A percentile compares a stretch with the other conserved stretches of the same genome.
These are phyloP conservation scores for Papiliotrema flavescens DNA, from an alignment of 1,284 basidiomycete species.

Conservation along the genomic window DNA sequence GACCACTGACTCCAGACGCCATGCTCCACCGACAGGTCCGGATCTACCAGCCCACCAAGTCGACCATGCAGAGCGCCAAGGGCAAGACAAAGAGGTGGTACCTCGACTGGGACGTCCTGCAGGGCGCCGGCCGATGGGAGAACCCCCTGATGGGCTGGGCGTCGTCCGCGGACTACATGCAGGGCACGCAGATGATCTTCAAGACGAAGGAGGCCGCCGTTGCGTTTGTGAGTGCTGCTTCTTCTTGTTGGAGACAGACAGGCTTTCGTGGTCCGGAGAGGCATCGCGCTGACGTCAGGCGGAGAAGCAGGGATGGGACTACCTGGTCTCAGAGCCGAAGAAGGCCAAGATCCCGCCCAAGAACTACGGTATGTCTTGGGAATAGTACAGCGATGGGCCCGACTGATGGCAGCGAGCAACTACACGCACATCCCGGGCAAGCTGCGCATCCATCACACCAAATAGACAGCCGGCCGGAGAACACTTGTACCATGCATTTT, in stretches of 20 bases:
- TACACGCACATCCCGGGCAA: conserved; percentile 77
- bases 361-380: conserved; percentile 62
- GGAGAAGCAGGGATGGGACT: conserved; percentile 51
- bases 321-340: conserved; percentile 62
- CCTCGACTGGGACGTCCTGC: conserved; percentile 89
- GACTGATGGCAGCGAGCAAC: conserved; percentile 60
- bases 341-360: conserved; percentile 78
- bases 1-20: background rate
- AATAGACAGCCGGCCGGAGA: conserved; percentile 58
- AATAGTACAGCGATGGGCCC: background rate
- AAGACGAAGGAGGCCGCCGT: conserved; percentile 86
- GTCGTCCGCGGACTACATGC: conserved; percentile 94
- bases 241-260: background rate
- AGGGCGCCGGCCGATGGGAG: conserved; percentile 90
- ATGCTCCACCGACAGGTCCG: conserved; percentile 82
- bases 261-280: background rate
- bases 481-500: background rate
- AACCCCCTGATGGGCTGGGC: conserved; percentile 99
- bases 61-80: conserved; percentile 91
- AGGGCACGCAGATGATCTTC: conserved; percentile 85
- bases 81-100: conserved; percentile 86
- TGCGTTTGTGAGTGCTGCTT: conserved; percentile 59
- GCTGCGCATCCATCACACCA: conserved; percentile 85
- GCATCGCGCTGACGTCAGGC: conserved; percentile 17
- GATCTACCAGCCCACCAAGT: conserved; percentile 89